These are phyloP conservation scores for Neovahlkampfia damariscottae DNA, from an alignment of 78 protist genomes.

Conservation along the genomic window DNA sequence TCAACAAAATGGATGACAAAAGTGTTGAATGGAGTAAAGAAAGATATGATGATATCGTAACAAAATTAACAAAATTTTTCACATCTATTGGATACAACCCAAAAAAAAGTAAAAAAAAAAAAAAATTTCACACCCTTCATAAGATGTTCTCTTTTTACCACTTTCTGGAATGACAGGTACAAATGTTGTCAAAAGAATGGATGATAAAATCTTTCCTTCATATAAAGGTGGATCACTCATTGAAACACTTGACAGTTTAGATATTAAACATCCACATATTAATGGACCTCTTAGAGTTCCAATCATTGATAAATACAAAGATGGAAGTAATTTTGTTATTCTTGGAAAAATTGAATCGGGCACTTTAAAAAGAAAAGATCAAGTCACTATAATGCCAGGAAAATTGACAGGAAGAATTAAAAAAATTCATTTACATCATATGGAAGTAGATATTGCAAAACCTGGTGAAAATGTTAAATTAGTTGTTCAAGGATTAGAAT, in stretches of 20 bases:
- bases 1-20: conserved; percentile 97
- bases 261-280: conserved; percentile 31
- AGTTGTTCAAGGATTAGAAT: background rate
- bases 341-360: conserved; percentile 88
- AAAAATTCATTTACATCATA: background rate
- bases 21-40: conserved; percentile 73
- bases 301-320: conserved; percentile 60
- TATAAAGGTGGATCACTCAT: conserved; percentile 65
- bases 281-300: conserved; percentile 70
- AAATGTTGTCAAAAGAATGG: conserved; percentile 48
- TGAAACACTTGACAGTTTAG: conserved; percentile 52
- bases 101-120: conserved; percentile 40
- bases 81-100: conserved; percentile 25
- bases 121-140: conserved; percentile 14
- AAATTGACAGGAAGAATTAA: background rate
- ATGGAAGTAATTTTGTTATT: conserved; percentile 56
- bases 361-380: conserved; percentile 33
- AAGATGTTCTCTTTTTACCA: conserved; percentile 73
- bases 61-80: conserved; percentile 44
- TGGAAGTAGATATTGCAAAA: background rate
- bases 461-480: background rate
- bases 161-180: conserved; percentile 70
- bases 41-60: conserved; percentile 56
- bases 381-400: conserved; percentile 11
- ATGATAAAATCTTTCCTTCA: conserved; percentile 48